These are phyloP conservation scores for Dactylella cylindrospora DNA, from an alignment of 2,329 filamentous ascomycete genomes.

Conservation along the genomic window DNA sequence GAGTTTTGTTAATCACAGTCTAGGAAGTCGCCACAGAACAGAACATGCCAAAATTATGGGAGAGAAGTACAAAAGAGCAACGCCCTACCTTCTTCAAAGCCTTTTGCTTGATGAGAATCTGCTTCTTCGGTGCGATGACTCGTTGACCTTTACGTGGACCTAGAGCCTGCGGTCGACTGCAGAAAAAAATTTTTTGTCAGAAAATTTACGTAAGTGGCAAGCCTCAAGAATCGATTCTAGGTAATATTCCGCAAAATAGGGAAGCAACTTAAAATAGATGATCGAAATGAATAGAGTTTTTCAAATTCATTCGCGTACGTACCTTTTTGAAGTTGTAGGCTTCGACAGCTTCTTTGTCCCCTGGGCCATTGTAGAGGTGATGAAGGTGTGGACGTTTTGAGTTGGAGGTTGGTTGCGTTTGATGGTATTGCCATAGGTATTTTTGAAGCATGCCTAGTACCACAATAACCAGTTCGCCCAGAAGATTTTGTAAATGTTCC, in stretches of 20 bases:
- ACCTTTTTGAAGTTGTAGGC: constrained; percentile 43
- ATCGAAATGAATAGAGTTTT: not conserved
- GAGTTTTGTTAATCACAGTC: not conserved
- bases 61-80: constrained; percentile 1
- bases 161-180: constrained; percentile 51
- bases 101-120: constrained; percentile 61
- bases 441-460: no score
- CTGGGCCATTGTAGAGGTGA: constrained; percentile 45
- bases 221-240: no score
- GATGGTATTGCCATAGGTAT: not conserved
- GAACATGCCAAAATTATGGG: not conserved
- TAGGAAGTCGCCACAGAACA: not conserved
- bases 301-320: not conserved
- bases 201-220: no score
- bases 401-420: constrained; percentile 9
- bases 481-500: no score
- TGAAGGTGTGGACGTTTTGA: constrained; percentile 9
- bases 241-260: no score
- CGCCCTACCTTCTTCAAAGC: constrained; percentile 63
- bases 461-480: no score
- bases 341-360: constrained; percentile 47
- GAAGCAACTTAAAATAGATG: no score
- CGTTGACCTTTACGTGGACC: constrained; percentile 62
- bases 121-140: constrained; percentile 68
- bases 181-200: constrained; percentile 47